These are phyloP conservation scores for Colletotrichum zoysiae DNA, from an alignment of 2,329 filamentous ascomycete species.

Conservation along the genomic window DNA sequence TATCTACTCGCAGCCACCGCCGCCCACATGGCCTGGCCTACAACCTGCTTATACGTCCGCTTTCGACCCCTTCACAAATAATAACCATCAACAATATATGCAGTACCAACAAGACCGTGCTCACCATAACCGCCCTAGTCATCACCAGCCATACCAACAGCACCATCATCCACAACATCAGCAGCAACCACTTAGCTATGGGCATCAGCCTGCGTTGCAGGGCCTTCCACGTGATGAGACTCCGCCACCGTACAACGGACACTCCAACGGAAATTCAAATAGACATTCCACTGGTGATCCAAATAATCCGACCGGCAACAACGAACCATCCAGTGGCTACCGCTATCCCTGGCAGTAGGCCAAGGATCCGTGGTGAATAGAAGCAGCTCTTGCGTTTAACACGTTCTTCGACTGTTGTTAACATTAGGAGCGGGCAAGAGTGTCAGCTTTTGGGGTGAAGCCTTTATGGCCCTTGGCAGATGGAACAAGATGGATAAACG, in stretches of 20 bases:
- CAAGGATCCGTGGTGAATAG: background rate
- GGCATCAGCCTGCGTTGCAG: constrained; percentile 9
- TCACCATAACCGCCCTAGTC: background rate
- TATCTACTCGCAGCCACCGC: constrained; percentile 31
- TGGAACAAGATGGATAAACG: background rate
- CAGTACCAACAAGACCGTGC: constrained; percentile 2
- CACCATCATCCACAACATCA: background rate
- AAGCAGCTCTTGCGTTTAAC: background rate
- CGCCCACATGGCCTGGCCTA: constrained; percentile 34
- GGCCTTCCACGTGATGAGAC: constrained; percentile 11
- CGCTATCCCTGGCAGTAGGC: constrained; percentile 44
- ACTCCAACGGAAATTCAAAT: background rate
- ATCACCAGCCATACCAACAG: constrained; percentile 10
- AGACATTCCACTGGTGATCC: constrained; percentile 1
- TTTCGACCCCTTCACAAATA: constrained; percentile 21
- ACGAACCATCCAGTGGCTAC: constrained; percentile 30
- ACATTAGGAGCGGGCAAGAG: background rate
- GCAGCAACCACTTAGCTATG: constrained; percentile 1
- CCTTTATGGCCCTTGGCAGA: background rate
- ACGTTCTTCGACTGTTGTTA: background rate
- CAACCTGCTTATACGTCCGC: constrained; percentile 38
- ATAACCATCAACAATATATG: constrained; percentile 14
- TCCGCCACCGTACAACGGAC: constrained; percentile 25
- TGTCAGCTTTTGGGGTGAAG: background rate
- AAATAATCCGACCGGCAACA: constrained; percentile 17